A percentile compares a stretch with the other conserved stretches of the same genome.
Evolutionary conservation across 306 rosid genomes (phyloP).

Genomic region (Hippophae rhamnoides): DNA sequence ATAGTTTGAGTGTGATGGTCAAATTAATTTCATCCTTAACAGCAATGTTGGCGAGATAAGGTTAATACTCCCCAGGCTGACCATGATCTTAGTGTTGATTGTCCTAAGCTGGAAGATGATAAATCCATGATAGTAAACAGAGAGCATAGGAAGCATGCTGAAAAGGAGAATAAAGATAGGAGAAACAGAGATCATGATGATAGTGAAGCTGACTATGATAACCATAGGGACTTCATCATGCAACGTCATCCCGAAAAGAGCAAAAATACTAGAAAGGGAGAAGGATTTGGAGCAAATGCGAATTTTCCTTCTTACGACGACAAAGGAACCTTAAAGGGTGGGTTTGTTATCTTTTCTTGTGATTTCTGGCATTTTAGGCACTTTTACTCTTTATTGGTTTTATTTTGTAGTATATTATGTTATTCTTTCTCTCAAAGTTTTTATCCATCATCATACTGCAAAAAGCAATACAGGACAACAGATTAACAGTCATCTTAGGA

Average conservation of each 20-base stretch:
- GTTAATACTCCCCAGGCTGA: slow-evolving; percentile 41
- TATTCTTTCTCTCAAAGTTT: not conserved
- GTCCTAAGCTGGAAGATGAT: slow-evolving; percentile 65
- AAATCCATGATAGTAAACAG: slow-evolving; percentile 56
- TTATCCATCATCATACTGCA: too few species aligned
- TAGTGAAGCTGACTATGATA: slow-evolving; percentile 62
- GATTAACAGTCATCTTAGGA: too few species aligned
- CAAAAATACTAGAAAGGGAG: slow-evolving; percentile 59
- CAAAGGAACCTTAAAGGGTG: slow-evolving; percentile 59
- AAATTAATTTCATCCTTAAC: slow-evolving; percentile 23
- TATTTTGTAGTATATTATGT: not conserved
- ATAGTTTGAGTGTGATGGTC: slow-evolving; percentile 13
- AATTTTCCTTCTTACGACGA: slow-evolving; percentile 59
- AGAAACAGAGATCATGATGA: slow-evolving; percentile 67
- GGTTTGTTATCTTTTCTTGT: slow-evolving; percentile 19
- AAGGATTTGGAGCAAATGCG: slow-evolving; percentile 47
- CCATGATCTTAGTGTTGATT: slow-evolving; percentile 64
- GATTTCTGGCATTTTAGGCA: not conserved
- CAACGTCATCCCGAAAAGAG: slow-evolving; percentile 59
- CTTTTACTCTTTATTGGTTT: slow-evolving; percentile 9
- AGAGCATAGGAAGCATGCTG: slow-evolving; percentile 57
- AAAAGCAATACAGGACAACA: too few species aligned
- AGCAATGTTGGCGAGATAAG: slow-evolving; percentile 74
- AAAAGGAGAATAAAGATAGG: slow-evolving; percentile 58
- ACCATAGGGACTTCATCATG: slow-evolving; percentile 41